Base-by-base conservation (phyloP, 768 basidiomycete genomes). In the Candolleomyces aberdarensis region DNA sequence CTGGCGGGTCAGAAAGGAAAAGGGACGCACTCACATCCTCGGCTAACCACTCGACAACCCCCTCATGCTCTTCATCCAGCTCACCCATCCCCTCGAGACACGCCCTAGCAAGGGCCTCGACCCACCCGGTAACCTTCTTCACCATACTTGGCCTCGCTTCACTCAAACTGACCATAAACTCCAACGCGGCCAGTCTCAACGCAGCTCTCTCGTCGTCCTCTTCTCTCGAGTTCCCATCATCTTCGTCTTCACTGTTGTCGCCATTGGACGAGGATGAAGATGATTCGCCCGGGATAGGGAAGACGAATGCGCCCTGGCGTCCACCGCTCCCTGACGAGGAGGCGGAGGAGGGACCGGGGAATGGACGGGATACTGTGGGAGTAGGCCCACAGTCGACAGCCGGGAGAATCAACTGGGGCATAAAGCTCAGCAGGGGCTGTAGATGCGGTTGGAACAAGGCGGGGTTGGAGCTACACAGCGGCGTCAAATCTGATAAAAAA, bases 61-160 rank as follows among this genome's bases (percentile, higher is more conserved):
- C 75, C 41, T 75, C 76, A 6, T 8, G 8, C 46, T 71, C 88
- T 44, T 89, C 87, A 0, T 86, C 84, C 19, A 92, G 76, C 71
- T 91, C 89, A 17, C 88, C 85, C 85, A 94, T 90, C 3, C 89
- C 91, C 70, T 93, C 91, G 43, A 93, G 69, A 72, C 90, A 92
- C 8, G 88, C 88, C 2, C 89, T 77, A 0, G 94, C 88, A 43
- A 92, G 74, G 15, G 85, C 79, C 8, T 78, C 79, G 1, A 86
- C 84, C 91, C 91, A 94, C 0, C 87, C 90, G 22, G 82, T 78
- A 0, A 85, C 83, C 44, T 84, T 80, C 64, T 81, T 79, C 7
- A 88, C 89, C 84, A 92, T 88, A 4, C 75, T 74, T 0, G 91
- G 86, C 40, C 81, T 79, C 3, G 90, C 83, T 72, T 96, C 93